Evolutionary conservation across 176 grass and related monocot genomes (phyloP).

Genomic region (Puccinellia tenuiflora): DNA sequence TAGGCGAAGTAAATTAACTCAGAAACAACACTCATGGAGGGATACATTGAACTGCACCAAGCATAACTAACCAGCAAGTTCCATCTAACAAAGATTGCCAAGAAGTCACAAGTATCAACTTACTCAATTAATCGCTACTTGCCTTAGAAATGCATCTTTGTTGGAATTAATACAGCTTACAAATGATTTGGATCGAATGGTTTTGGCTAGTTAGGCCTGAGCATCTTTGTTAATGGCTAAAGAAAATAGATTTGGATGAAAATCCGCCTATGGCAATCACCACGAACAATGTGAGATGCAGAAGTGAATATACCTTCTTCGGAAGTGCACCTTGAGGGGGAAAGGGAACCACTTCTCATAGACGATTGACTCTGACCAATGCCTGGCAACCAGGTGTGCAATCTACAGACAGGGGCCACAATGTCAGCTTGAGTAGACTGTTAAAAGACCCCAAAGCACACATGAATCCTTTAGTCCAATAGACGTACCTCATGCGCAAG

Average conservation of each 20-base stretch:
- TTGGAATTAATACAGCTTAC: background rate
- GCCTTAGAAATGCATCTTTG: background rate
- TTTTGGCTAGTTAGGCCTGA: background rate
- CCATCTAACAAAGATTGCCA: background rate
- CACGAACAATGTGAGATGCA: background rate
- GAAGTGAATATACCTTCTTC: background rate
- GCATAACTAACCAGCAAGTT: background rate
- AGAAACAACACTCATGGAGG: background rate
- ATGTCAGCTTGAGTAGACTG: background rate
- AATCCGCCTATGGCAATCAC: background rate
- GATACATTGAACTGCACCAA: background rate
- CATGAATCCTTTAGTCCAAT: background rate
- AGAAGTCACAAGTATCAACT: background rate
- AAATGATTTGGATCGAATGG: background rate
- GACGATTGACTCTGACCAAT: background rate
- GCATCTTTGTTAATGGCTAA: background rate
- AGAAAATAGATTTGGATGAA: background rate
- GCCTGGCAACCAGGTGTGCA: background rate
- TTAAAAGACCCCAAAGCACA: background rate
- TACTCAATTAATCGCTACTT: background rate
- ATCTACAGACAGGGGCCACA: background rate
- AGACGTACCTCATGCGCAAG: background rate
- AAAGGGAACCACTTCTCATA: background rate
- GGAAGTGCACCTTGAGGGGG: background rate
- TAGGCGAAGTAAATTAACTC: background rate